These are phyloP conservation scores for Sphaerulina vaccinii DNA, from an alignment of 2,329 filamentous ascomycete species.

Conservation along the genomic window DNA sequence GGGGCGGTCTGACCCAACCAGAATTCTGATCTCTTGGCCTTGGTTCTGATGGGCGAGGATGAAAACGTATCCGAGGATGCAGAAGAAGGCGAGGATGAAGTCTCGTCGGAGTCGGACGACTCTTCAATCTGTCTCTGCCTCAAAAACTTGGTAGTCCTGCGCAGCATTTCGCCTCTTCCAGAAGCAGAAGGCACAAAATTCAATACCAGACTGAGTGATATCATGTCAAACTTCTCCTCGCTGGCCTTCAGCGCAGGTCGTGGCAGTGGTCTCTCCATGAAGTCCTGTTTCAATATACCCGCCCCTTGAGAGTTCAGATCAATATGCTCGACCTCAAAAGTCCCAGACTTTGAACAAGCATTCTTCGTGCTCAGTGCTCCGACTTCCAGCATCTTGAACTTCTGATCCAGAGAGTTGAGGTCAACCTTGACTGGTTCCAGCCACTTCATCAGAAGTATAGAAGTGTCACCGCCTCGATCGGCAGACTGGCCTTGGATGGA, in stretches of 20 bases:
- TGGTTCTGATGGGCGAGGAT: not conserved
- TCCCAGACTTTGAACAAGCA: slow-evolving; percentile 70
- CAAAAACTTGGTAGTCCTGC: slow-evolving; percentile 70
- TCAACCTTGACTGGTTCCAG: slow-evolving; percentile 35
- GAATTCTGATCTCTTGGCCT: slow-evolving; percentile 12
- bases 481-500: slow-evolving; percentile 62
- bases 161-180: slow-evolving; percentile 80
- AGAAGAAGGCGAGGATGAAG: not conserved
- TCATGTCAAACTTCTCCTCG: slow-evolving; percentile 70
- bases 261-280: slow-evolving; percentile 82
- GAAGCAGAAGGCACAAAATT: slow-evolving; percentile 85
- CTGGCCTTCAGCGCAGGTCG: slow-evolving; percentile 53
- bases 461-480: slow-evolving; percentile 63
- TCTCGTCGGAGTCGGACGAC: not conserved
- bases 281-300: slow-evolving; percentile 84
- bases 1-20: slow-evolving; percentile 6
- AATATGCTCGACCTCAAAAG: slow-evolving; percentile 77
- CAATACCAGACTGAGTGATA: slow-evolving; percentile 87
- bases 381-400: slow-evolving; percentile 76
- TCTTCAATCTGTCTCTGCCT: slow-evolving; percentile 29
- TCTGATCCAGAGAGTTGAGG: slow-evolving; percentile 2
- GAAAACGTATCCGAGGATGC: slow-evolving; percentile 1
- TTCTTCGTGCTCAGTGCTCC: slow-evolving; percentile 84
- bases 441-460: slow-evolving; percentile 60
- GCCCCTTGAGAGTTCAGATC: slow-evolving; percentile 84